Conservation (phyloP, 2,329 filamentous ascomycete genomes). For the Atkinsonella hypoxylon region DNA sequence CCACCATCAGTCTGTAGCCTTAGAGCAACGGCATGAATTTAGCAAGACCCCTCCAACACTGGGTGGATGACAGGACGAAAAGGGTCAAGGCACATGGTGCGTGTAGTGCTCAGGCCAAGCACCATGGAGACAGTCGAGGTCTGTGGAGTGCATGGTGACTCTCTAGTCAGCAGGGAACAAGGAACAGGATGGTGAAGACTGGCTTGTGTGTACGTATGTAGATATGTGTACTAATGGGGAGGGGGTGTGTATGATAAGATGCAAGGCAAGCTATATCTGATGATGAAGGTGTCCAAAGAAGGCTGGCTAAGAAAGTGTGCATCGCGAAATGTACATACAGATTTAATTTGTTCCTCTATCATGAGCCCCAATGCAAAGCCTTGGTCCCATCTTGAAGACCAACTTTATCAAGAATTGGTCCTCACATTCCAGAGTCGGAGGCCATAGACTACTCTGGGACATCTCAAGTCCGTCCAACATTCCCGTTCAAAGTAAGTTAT, state of each 20-base stretch:
- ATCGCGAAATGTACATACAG: not conserved
- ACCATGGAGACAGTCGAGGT: constrained; percentile 9
- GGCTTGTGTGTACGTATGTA: not conserved
- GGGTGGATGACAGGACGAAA: not conserved
- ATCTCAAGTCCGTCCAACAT: not conserved
- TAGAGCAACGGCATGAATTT: not conserved
- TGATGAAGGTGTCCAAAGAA: constrained; percentile 6
- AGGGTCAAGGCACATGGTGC: not conserved
- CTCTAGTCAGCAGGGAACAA: constrained; percentile 4
- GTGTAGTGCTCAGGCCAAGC: constrained; percentile 4
- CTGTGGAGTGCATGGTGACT: constrained; percentile 7
- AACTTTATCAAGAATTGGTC: not conserved
- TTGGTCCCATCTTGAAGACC: not conserved
- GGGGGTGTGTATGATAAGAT: constrained; percentile 17
- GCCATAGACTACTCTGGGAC: not conserved
- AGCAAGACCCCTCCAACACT: constrained; percentile 1
- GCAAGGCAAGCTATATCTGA: constrained; percentile 19
- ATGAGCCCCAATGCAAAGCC: not conserved
- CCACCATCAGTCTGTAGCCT: not conserved
- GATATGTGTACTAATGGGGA: constrained; percentile 10
- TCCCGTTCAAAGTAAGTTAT: not conserved
- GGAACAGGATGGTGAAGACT: constrained; percentile 5
- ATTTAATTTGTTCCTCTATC: not conserved
- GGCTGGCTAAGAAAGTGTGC: not conserved
- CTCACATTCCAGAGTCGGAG: too few relatives aligned